These are phyloP conservation scores for Cyclotella sp. DNA, from an alignment of 108 stramenopile species.

Conservation along the genomic window DNA sequence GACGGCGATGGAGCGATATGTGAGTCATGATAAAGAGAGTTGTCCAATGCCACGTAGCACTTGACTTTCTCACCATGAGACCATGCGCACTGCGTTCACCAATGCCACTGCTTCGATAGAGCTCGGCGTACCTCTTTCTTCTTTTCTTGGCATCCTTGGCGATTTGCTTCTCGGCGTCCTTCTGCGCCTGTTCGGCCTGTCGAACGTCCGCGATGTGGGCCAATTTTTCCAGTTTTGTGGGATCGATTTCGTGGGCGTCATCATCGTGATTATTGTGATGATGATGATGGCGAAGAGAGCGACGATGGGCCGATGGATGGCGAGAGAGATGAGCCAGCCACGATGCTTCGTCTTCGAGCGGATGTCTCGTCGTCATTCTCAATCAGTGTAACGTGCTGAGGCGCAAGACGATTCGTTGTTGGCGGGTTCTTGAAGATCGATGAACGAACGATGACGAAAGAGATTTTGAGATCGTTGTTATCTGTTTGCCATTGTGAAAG, in stretches of 20 bases:
- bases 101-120: constrained; percentile 60
- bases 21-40: background rate
- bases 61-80: constrained; percentile 37
- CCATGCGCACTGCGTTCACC: constrained; percentile 36
- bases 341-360: constrained; percentile 29
- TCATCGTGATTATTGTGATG: constrained; percentile 7
- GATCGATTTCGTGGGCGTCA: constrained; percentile 29
- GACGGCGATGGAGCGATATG: no score
- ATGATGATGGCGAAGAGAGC: constrained; percentile 18
- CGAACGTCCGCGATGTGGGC: constrained; percentile 7
- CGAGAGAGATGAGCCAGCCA: constrained; percentile 23
- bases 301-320: background rate
- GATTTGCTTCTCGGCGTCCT: constrained; percentile 17
- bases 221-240: constrained; percentile 21
- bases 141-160: constrained; percentile 52
- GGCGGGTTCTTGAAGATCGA: background rate
- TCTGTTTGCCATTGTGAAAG: no score
- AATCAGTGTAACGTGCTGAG: background rate
- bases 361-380: constrained; percentile 4
- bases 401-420: background rate
- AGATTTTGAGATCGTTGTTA: no score
- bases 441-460: no score
- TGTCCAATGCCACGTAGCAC: background rate
- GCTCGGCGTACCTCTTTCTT: constrained; percentile 40
- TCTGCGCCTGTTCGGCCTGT: constrained; percentile 1